A percentile compares a stretch with the other conserved stretches of the same genome.
Conservation (phyloP, 345 rosid genomes). For the Laguncularia racemosa region DNA sequence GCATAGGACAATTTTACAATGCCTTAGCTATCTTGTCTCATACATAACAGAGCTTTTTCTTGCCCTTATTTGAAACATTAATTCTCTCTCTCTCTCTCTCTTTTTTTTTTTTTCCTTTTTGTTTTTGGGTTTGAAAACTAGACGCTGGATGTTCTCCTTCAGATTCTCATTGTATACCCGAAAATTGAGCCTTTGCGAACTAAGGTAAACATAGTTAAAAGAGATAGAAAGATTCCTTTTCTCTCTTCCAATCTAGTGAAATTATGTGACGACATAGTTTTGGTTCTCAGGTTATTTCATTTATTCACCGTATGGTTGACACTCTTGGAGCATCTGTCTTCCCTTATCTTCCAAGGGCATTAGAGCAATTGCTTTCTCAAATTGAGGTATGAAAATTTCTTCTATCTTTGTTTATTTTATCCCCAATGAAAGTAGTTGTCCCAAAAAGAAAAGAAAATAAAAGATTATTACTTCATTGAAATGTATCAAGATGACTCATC, state of each 20-base stretch:
- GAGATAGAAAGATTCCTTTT: too few relatives aligned
- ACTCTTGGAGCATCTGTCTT: slow-evolving; percentile 85
- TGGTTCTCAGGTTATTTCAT: slow-evolving; percentile 65
- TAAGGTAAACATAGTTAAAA: slow-evolving; percentile 43
- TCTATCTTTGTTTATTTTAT: slow-evolving; percentile 1
- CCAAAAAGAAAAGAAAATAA: too few relatives aligned
- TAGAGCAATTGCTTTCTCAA: slow-evolving; percentile 83
- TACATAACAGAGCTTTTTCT: too few relatives aligned
- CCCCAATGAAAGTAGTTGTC: background rate
- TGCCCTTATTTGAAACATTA: background rate
- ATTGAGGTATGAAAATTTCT: slow-evolving; percentile 56
- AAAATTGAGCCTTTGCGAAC: slow-evolving; percentile 61
- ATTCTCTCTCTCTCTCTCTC: slow-evolving; percentile 13
- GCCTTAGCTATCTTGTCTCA: too few relatives aligned
- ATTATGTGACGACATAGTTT: slow-evolving; percentile 13
- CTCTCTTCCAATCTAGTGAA: too few relatives aligned
- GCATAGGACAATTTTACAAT: too few relatives aligned
- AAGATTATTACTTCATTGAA: too few relatives aligned
- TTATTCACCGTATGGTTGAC: slow-evolving; percentile 97
- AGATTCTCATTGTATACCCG: slow-evolving; percentile 76
- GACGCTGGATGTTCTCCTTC: slow-evolving; percentile 87
- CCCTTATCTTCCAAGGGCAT: slow-evolving; percentile 90
- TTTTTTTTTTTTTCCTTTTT: too few relatives aligned
- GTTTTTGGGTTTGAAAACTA: slow-evolving; percentile 27
- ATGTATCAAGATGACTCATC: too few relatives aligned